phyloP scores from a whole-genome alignment of 169 alveolate species.

The Plasmodium cynomolgi region DNA sequence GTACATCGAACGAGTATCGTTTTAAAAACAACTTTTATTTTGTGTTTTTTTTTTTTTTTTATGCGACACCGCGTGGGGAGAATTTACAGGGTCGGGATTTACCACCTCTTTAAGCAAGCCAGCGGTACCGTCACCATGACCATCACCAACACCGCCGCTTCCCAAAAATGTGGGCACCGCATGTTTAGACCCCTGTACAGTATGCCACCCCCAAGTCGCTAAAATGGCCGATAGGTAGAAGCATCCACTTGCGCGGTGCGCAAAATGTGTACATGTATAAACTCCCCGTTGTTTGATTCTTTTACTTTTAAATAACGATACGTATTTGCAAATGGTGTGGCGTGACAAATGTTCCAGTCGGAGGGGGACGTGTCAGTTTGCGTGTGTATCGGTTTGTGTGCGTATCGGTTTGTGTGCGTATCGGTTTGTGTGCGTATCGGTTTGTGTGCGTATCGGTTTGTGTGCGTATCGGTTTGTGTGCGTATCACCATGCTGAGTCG shows the following conservation, averaged over 20 bases:
- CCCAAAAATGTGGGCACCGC: neutral
- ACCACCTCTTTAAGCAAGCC: neutral
- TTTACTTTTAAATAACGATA: neutral
- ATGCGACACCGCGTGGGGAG: neutral
- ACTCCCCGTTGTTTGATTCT: neutral
- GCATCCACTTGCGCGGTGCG: neutral
- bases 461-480: neutral
- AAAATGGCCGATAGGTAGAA: neutral
- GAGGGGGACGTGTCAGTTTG: neutral
- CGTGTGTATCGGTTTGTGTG: neutral
- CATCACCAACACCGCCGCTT: neutral
- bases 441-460: neutral
- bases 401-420: neutral
- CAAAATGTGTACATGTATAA: neutral
- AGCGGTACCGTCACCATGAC: neutral
- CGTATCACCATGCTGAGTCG: neutral
- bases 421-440: neutral
- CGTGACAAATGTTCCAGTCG: neutral
- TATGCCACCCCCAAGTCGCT: neutral
- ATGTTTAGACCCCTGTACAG: no score
- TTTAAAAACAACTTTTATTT: neutral
- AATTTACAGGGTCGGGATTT: neutral
- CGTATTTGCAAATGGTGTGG: neutral
- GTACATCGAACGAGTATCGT: no score
- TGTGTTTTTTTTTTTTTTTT: neutral